Evolutionary conservation across 2,329 filamentous ascomycete genomes (phyloP), one percentile per base, ranked within the genome.

Genomic region (Exserohilum rostratum): DNA sequence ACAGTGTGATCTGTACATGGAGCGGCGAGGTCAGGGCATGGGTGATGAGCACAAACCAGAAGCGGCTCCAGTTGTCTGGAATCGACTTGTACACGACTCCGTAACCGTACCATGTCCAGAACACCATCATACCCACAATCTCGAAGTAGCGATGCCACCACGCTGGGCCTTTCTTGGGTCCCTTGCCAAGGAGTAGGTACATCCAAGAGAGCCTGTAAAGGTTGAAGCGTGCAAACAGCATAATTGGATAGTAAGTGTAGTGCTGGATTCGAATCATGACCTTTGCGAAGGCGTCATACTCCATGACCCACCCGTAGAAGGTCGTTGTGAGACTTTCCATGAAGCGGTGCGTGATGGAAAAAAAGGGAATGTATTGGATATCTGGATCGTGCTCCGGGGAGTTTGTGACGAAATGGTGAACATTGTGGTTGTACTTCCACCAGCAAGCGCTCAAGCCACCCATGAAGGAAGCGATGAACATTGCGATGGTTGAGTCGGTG

Each of bases 351-450:
- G 83, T 85, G 29, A 87, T 84, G 45, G 87, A 87, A 66, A 90
- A 89, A 46, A 90, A 81, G 0, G 88, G 88, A 46, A 89, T 79
- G 71, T 90, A 87, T 61, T 90, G 85, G 65, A 97, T 98, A 72
- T 98, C 93, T 0, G 95, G 93, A 72, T 98, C 93, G 72, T 98
- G 93, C 75, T 97, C 95, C 12, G 93, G 90, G 38, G 89, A 89
- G 74, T 98, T 98, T 15, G 95, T 98, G 47, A 98, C 89, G 64
- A 98, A 92, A 70, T 98, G 93, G 72, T 98, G 93, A 7, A 97
- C 92, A 70, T 98, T 98, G 76, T 98, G 93, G 72, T 87, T 97
- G 58, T 87, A 84, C 77, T 98, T 98, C 93, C 95, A 99, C 95
- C 95, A 99, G 39, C 93, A 91, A 49, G 96, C 78, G 22, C 91